These are phyloP conservation scores for Agaricus blazei DNA, from an alignment of 768 basidiomycete genomes.

Conservation along the genomic window DNA sequence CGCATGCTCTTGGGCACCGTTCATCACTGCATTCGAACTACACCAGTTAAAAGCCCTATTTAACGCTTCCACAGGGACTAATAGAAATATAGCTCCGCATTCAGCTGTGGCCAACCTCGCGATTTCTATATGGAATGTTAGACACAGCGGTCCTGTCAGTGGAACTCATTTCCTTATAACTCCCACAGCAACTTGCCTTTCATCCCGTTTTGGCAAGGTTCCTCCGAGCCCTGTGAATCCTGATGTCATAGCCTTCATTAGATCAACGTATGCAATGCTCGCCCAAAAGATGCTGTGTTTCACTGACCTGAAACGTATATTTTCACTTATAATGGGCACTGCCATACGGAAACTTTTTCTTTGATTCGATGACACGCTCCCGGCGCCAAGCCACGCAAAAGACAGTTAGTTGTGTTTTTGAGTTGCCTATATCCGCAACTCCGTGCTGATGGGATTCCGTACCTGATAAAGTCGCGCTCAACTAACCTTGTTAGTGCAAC, in stretches of 20 bases:
- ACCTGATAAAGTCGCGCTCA: neutral
- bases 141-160: too few relatives aligned
- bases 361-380: neutral
- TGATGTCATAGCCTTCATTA: neutral
- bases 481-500: neutral
- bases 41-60: too few relatives aligned
- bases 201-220: neutral
- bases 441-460: neutral
- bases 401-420: neutral
- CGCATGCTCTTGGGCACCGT: too few relatives aligned
- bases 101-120: too few relatives aligned
- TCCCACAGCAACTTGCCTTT: neutral
- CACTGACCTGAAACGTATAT: too few relatives aligned
- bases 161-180: too few relatives aligned
- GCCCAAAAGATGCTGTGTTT: too few relatives aligned
- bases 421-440: neutral
- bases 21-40: too few relatives aligned
- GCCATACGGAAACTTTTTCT: neutral
- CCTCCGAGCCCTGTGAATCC: neutral
- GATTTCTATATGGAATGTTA: too few relatives aligned
- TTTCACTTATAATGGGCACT: neutral
- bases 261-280: neutral
- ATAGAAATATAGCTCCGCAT: too few relatives aligned
- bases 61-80: too few relatives aligned
- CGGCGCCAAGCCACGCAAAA: neutral